phyloP scores from a whole-genome alignment of 2,329 filamentous ascomycete species.

The Neopestalotiopsis clavispora region DNA sequence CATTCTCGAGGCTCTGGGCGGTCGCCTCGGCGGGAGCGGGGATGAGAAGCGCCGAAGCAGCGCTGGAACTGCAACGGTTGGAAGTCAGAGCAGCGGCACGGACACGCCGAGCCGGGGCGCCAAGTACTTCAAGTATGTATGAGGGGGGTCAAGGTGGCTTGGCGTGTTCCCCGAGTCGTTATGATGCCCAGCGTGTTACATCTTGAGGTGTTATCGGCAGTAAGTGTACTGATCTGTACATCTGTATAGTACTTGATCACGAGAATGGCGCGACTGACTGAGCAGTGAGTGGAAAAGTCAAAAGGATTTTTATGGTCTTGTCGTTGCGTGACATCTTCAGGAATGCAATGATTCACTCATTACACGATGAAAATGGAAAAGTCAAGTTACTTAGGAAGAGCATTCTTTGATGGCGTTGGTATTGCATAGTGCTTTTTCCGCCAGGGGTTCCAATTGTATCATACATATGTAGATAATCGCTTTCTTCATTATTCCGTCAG shows the following conservation, averaged over 20 bases:
- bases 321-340: too few relatives aligned
- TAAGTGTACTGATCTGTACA: not conserved
- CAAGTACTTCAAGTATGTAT: conserved; percentile 9
- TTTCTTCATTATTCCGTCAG: too few relatives aligned
- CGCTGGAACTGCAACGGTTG: not conserved
- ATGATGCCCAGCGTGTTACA: too few relatives aligned
- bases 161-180: not conserved
- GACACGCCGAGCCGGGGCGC: not conserved
- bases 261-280: not conserved
- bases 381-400: too few relatives aligned
- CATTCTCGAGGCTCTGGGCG: conserved; percentile 7
- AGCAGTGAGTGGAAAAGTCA: not conserved
- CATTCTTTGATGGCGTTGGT: too few relatives aligned
- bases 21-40: not conserved
- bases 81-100: not conserved
- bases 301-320: too few relatives aligned
- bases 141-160: not conserved
- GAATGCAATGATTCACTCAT: too few relatives aligned
- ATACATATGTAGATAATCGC: too few relatives aligned
- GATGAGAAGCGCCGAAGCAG: conserved; percentile 2
- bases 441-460: too few relatives aligned
- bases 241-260: not conserved
- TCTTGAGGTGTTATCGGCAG: not conserved
- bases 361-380: too few relatives aligned
- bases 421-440: too few relatives aligned